These are phyloP conservation scores for Aspergillus mulundensis DNA, from an alignment of 495 filamentous ascomycete species.

Conservation along the genomic window DNA sequence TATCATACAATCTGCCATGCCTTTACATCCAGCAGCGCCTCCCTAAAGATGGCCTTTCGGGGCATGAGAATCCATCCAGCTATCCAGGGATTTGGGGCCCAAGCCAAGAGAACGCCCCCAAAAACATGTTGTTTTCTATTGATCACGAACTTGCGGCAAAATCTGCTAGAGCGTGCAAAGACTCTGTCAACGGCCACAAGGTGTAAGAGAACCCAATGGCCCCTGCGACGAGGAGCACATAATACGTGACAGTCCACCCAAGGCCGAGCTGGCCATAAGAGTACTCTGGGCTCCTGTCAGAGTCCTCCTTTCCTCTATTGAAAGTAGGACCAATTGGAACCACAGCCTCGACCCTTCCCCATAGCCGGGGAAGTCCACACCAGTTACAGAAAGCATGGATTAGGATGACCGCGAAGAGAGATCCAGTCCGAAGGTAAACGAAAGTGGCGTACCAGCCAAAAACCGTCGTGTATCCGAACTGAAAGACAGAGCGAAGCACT, in stretches of 20 bases:
- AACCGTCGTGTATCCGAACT: conserved; percentile 87
- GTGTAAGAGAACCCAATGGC: conserved; percentile 62
- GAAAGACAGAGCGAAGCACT: conserved; percentile 68
- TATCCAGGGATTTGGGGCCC: too few species aligned
- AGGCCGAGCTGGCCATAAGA: conserved; percentile 32
- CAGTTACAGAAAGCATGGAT: conserved; percentile 91
- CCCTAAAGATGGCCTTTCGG: too few species aligned
- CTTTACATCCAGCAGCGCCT: too few species aligned
- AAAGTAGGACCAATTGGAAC: conserved; percentile 28
- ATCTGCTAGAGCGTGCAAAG: conserved; percentile 35
- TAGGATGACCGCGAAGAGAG: conserved; percentile 63
- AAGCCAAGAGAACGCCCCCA: too few species aligned
- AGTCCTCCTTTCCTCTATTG: conserved; percentile 41
- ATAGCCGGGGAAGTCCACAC: conserved; percentile 82
- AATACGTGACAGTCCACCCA: conserved; percentile 74
- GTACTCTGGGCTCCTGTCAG: conserved; percentile 17
- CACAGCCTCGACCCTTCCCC: conserved; percentile 63
- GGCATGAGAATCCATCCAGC: too few species aligned
- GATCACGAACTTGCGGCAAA: conserved; percentile 5
- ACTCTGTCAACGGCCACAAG: conserved; percentile 72
- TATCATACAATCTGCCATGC: too few species aligned
- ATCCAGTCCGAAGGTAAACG: conserved; percentile 83
- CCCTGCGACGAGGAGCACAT: conserved; percentile 66
- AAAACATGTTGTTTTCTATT: neutral
- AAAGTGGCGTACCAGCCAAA: conserved; percentile 94